These are phyloP conservation scores for Cyclotella distinguenda DNA, from an alignment of 108 stramenopile genomes.

Conservation along the genomic window DNA sequence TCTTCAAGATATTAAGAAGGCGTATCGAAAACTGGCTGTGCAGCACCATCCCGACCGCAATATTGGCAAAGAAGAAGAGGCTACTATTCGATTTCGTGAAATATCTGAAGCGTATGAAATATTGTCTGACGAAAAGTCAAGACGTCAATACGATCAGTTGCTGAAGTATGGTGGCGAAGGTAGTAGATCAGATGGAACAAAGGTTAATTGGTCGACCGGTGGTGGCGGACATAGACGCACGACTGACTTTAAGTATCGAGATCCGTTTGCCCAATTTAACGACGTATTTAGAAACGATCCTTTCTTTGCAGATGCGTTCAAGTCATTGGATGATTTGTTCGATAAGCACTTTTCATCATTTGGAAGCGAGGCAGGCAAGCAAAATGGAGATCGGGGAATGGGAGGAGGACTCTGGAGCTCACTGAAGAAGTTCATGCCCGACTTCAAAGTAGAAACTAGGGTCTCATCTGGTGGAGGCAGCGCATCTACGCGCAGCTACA, in stretches of 20 bases:
- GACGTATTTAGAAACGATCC: slow-evolving; percentile 67
- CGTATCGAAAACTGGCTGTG: slow-evolving; percentile 85
- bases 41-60: slow-evolving; percentile 91
- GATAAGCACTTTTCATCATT: slow-evolving; percentile 31
- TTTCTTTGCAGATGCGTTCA: slow-evolving; percentile 59
- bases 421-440: slow-evolving; percentile 30
- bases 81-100: slow-evolving; percentile 71
- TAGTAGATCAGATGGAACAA: slow-evolving; percentile 16
- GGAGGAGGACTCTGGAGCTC: slow-evolving; percentile 48
- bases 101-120: slow-evolving; percentile 93
- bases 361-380: slow-evolving; percentile 5
- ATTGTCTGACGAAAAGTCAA: slow-evolving; percentile 80
- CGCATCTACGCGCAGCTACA: slow-evolving; percentile 16
- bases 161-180: slow-evolving; percentile 68
- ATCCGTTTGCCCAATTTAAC: slow-evolving; percentile 66
- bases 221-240: not conserved
- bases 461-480: slow-evolving; percentile 13
- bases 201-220: slow-evolving; percentile 8
- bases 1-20: slow-evolving; percentile 73
- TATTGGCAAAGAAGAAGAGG: slow-evolving; percentile 67
- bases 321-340: slow-evolving; percentile 61
- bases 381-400: not conserved
- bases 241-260: slow-evolving; percentile 22
- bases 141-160: slow-evolving; percentile 83
- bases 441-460: slow-evolving; percentile 31